Evolutionary conservation across 768 basidiomycete genomes (phyloP), one percentile per base, ranked within the genome.

Genomic region (Boletus subparvulus): DNA sequence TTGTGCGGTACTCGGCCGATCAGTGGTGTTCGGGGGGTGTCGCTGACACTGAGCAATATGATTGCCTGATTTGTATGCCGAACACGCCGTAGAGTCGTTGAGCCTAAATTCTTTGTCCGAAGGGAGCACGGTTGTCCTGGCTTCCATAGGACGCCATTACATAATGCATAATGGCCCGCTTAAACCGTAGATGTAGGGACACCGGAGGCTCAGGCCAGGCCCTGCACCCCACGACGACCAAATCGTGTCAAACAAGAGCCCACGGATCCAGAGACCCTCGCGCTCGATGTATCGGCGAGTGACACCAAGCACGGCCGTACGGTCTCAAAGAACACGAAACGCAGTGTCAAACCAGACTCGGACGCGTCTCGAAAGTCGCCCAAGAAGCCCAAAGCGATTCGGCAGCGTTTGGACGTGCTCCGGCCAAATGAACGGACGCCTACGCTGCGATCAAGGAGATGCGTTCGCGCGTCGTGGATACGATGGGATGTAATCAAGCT

Each of bases 401-500:
- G 76, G 51, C 79, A 80, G 55, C 67, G 77, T 1, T 72, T 92
- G 21, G 78, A 71, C 3, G 75, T 70, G 76, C 83, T 2, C 92
- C 92, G 9, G 67, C 70, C 32, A 68, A 72, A 39, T 94, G 92
- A 92, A 72, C 73, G 41, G 83, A 90, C 58, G 79, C 78, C 4
- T 95, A 92, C 64, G 80, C 80, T 30, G 73, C 79, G 1, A 93
- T 94, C 45, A 85, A 86, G 64, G 77, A 78, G 49, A 94, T 94
- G 92, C 81, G 92, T 19, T 74, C 83, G 19, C 76, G 76, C 12
- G 81, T 87, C 24, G 74, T 82, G 1, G 96, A 98, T 66, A 90
- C 87, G 0, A 92, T 94, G 91, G 92, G 93, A 1, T 92, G 92
- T 63, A 84, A 90, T 47, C 80, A 80, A 54, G 87, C 88, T 0